phyloP scores from a whole-genome alignment of 164 flowering plant genomes.

The Chloranthus sessilifolius region DNA sequence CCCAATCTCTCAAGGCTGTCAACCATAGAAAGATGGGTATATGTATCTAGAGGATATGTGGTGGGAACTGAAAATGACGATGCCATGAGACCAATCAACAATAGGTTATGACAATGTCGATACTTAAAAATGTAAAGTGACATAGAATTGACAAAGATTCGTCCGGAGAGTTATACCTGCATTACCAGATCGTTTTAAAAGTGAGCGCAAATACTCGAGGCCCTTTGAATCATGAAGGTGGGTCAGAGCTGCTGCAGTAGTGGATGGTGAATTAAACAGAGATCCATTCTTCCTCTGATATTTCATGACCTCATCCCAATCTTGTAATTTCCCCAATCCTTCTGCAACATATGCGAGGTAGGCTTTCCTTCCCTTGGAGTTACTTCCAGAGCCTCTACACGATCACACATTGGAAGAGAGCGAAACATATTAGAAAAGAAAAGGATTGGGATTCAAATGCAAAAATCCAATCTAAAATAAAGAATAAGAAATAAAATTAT shows the following conservation, averaged over 20 bases:
- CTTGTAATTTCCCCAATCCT: constrained; percentile 58
- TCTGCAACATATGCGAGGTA: constrained; percentile 77
- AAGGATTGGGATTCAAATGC: too few species aligned
- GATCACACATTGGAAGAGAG: background rate
- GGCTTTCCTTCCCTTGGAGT: constrained; percentile 33
- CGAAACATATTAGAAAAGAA: background rate
- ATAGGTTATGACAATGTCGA: too few species aligned
- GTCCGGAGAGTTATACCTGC: too few species aligned
- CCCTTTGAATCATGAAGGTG: constrained; percentile 44
- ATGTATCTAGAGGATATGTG: constrained; percentile 54
- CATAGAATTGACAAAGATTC: too few species aligned
- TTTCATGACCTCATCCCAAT: constrained; percentile 63
- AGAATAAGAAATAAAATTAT: background rate
- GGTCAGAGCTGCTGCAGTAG: constrained; percentile 73
- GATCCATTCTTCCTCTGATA: constrained; percentile 90
- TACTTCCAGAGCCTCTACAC: constrained; percentile 24
- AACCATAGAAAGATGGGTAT: constrained; percentile 53
- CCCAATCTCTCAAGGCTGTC: constrained; percentile 68
- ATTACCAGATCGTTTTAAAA: constrained; percentile 48
- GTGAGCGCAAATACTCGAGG: constrained; percentile 51
- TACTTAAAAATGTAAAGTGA: too few species aligned
- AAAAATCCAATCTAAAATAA: background rate
- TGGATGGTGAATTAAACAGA: constrained; percentile 80
- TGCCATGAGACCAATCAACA: constrained; percentile 1
- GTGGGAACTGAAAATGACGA: constrained; percentile 64